Conservation (phyloP, 257 asterid genomes). For the Craterostigma plantagineum region DNA sequence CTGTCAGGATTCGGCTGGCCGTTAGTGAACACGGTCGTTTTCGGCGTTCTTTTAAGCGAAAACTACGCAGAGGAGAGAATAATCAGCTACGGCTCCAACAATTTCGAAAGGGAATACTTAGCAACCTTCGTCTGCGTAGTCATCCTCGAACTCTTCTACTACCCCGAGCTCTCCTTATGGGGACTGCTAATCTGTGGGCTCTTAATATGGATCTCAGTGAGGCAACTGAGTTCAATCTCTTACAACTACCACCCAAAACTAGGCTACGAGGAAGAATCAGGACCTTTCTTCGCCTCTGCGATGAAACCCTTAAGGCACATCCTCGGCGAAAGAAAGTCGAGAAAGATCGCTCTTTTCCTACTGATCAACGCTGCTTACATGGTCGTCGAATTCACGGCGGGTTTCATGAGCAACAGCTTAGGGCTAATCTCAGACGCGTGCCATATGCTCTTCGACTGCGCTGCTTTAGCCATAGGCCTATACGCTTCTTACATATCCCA, state of each 20-base stretch:
- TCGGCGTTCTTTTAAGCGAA: slow-evolving; percentile 91
- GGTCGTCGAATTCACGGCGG: slow-evolving; percentile 86
- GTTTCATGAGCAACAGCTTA: slow-evolving; percentile 95
- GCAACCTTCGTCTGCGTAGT: slow-evolving; percentile 57
- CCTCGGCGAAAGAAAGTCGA: slow-evolving; percentile 73
- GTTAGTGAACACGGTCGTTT: slow-evolving; percentile 67
- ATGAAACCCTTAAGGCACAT: slow-evolving; percentile 80
- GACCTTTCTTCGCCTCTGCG: slow-evolving; percentile 23
- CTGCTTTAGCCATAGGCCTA: slow-evolving; percentile 87
- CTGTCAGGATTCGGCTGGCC: slow-evolving; percentile 61
- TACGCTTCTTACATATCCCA: slow-evolving; percentile 91
- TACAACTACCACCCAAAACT: slow-evolving; percentile 38
- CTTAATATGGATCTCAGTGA: slow-evolving; percentile 54
- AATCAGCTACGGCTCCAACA: slow-evolving; percentile 25
- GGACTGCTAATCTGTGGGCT: slow-evolving; percentile 72
- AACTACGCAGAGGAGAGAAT: slow-evolving; percentile 52
- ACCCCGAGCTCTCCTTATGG: slow-evolving; percentile 76
- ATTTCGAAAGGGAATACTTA: slow-evolving; percentile 51
- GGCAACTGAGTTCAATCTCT: slow-evolving; percentile 40
- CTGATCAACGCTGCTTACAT: slow-evolving; percentile 82
- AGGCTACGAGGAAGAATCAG: slow-evolving; percentile 56
- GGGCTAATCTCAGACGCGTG: slow-evolving; percentile 98
- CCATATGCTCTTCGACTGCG: slow-evolving; percentile 97
- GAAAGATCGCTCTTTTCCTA: slow-evolving; percentile 80
- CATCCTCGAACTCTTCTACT: slow-evolving; percentile 66